Conservation (phyloP, 2,329 filamentous ascomycete species). For the Fusarium annulatum region DNA sequence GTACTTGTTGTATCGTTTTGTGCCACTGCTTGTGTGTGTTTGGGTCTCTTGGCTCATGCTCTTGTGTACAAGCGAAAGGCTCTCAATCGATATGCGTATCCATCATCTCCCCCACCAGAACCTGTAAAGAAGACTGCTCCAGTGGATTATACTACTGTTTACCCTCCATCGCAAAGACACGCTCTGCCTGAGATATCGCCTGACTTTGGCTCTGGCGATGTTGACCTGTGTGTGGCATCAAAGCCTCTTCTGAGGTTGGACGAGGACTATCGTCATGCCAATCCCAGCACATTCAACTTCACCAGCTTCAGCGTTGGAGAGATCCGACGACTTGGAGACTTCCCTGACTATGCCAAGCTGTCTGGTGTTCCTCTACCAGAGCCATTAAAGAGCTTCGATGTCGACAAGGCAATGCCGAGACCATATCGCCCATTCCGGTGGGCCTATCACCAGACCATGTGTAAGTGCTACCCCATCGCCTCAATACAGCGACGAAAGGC, state of each 20-base stretch:
- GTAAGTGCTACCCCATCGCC: slow-evolving; percentile 56
- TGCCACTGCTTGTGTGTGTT: slow-evolving; percentile 16
- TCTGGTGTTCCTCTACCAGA: slow-evolving; percentile 78
- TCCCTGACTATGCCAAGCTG: slow-evolving; percentile 81
- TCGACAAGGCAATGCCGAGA: slow-evolving; percentile 73
- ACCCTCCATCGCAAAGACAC: slow-evolving; percentile 43
- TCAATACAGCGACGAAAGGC: slow-evolving; percentile 40
- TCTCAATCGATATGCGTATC: slow-evolving; percentile 18
- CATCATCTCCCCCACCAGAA: slow-evolving; percentile 19
- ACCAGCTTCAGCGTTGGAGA: slow-evolving; percentile 79
- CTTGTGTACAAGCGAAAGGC: slow-evolving; percentile 37
- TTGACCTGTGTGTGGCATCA: slow-evolving; percentile 23
- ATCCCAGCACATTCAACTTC: slow-evolving; percentile 62
- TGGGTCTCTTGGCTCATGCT: slow-evolving; percentile 25
- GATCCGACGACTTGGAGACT: slow-evolving; percentile 76
- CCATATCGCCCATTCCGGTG: slow-evolving; percentile 86
- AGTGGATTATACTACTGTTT: slow-evolving; percentile 42
- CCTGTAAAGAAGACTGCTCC: slow-evolving; percentile 26
- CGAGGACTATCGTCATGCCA: slow-evolving; percentile 50
- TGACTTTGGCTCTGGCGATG: not conserved
- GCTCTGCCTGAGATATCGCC: slow-evolving; percentile 21
- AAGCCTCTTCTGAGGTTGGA: slow-evolving; percentile 48
- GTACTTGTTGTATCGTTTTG: slow-evolving; percentile 11
- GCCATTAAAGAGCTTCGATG: slow-evolving; percentile 73
- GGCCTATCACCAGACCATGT: slow-evolving; percentile 92